phyloP scores from a whole-genome alignment of 23 red algal species.

The Agarophyton chilense region DNA sequence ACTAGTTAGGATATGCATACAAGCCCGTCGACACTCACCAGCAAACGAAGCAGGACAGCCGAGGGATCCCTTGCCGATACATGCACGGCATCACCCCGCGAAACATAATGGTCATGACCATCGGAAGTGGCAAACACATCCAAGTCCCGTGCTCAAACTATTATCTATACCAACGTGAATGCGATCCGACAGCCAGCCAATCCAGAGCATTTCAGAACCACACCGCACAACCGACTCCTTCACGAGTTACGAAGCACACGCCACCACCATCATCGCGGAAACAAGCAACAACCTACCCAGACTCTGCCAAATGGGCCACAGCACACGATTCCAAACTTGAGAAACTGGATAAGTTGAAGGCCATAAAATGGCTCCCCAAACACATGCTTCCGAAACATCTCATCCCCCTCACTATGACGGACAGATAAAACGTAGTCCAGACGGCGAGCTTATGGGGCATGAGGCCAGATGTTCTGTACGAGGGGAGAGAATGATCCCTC shows the following conservation, averaged over 20 bases:
- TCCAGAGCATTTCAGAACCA: constrained; percentile 7
- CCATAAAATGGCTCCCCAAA: constrained; percentile 12
- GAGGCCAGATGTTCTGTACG: constrained; percentile 19
- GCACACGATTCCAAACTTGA: constrained; percentile 29
- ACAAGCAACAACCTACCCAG: constrained; percentile 8
- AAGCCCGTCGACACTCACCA: neutral
- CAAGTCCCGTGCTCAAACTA: neutral
- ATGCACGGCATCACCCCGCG: neutral
- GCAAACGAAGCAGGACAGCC: neutral
- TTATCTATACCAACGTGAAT: neutral
- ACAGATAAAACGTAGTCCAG: constrained; percentile 18
- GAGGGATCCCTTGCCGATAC: neutral
- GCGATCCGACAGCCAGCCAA: neutral
- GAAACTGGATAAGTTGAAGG: constrained; percentile 16
- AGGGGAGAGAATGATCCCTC: constrained; percentile 7
- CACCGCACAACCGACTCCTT: neutral
- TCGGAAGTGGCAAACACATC: neutral
- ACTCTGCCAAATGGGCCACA: neutral
- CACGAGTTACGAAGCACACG: neutral
- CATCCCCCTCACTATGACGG: constrained; percentile 12
- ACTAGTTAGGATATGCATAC: neutral
- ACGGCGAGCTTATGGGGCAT: neutral
- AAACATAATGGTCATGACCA: neutral
- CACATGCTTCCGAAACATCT: neutral
- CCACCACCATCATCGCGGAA: neutral